Evolutionary conservation across 768 basidiomycete species (phyloP).

Genomic region (Pholiota microspora): DNA sequence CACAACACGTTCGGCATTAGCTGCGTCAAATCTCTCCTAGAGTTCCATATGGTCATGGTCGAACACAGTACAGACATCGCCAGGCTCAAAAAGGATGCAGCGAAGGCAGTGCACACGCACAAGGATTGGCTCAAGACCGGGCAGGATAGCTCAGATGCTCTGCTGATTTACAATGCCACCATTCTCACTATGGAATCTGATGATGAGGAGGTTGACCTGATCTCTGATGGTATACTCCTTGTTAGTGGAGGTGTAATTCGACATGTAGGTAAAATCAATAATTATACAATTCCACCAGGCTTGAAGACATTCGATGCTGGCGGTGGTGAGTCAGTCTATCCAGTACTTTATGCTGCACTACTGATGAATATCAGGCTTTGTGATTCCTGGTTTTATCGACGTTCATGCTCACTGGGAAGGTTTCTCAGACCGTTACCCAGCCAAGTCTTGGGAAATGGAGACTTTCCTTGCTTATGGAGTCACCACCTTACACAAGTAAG

Average conservation of each 20-base stretch:
- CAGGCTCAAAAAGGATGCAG: slow-evolving; percentile 55
- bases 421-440: slow-evolving; percentile 48
- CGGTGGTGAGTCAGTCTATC: slow-evolving; percentile 45
- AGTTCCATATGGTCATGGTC: slow-evolving; percentile 57
- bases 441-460: slow-evolving; percentile 72
- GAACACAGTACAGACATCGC: slow-evolving; percentile 60
- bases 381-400: slow-evolving; percentile 74
- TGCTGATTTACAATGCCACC: slow-evolving; percentile 68
- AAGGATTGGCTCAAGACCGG: slow-evolving; percentile 16
- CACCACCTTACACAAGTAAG: slow-evolving; percentile 75
- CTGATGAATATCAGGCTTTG: slow-evolving; percentile 41
- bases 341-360: neutral
- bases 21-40: slow-evolving; percentile 56
- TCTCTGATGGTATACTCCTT: slow-evolving; percentile 50
- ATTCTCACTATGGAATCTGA: slow-evolving; percentile 68
- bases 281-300: slow-evolving; percentile 32
- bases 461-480: slow-evolving; percentile 76
- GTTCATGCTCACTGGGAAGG: slow-evolving; percentile 77
- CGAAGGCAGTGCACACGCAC: slow-evolving; percentile 14
- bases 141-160: slow-evolving; percentile 35
- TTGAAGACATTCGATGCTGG: slow-evolving; percentile 53
- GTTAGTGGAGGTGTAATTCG: slow-evolving; percentile 59
- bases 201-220: slow-evolving; percentile 44
- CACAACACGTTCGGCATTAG: slow-evolving; percentile 54
- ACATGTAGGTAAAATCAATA: slow-evolving; percentile 34